Percentiles rank a stretch among this genome's conserved stretches.
Conservation (phyloP, 2,329 filamentous ascomycete species). For the Hypoxylon sp. region DNA sequence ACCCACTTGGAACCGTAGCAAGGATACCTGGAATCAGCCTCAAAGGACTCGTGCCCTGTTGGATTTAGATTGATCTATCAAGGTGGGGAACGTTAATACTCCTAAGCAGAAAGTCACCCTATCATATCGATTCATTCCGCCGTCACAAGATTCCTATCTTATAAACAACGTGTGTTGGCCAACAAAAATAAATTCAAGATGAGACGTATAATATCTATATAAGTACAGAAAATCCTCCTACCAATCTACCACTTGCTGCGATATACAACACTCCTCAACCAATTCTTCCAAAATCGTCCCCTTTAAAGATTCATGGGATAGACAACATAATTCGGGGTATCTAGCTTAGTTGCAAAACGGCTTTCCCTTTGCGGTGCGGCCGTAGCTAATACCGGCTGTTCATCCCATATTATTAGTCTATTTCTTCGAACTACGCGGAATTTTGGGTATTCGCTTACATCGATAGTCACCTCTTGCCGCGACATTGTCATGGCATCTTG, state of each 20-base stretch:
- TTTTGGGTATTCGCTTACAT: neutral
- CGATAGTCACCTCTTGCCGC: slow-evolving; percentile 18
- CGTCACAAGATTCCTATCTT: too few relatives aligned
- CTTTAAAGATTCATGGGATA: too few relatives aligned
- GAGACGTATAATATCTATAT: neutral
- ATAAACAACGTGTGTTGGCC: neutral
- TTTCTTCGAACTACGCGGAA: neutral
- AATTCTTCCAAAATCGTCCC: too few relatives aligned
- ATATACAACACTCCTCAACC: neutral
- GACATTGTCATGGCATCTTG: slow-evolving; percentile 1
- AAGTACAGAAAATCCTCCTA: neutral
- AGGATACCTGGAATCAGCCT: too few relatives aligned
- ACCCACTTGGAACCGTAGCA: too few relatives aligned
- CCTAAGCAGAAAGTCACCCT: too few relatives aligned
- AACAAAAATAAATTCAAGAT: neutral
- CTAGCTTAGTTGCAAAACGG: slow-evolving; percentile 17
- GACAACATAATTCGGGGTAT: neutral
- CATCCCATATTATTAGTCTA: neutral
- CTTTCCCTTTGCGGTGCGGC: slow-evolving; percentile 18
- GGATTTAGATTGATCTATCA: too few relatives aligned
- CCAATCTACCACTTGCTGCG: neutral
- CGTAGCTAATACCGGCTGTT: slow-evolving; percentile 19
- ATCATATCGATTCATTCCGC: too few relatives aligned
- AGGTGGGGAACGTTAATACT: too few relatives aligned
- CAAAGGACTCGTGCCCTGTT: too few relatives aligned